Evolutionary conservation across 2,329 filamentous ascomycete genomes (phyloP).

Genomic region (Penicillium freii): DNA sequence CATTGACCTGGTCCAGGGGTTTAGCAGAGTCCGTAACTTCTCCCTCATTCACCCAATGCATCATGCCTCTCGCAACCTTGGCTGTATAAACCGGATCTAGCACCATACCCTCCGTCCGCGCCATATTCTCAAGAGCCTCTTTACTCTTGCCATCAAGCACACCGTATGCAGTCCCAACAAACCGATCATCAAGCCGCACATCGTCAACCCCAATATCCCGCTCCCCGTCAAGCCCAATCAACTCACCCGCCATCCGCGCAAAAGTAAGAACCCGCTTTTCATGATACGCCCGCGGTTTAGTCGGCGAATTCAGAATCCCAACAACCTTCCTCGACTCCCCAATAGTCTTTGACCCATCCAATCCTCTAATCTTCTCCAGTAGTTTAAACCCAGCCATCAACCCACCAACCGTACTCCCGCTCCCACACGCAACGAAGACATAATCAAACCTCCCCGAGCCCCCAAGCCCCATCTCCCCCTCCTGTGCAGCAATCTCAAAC

Average conservation of each 20-base stretch:
- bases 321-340: constrained; percentile 26
- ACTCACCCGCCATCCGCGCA: constrained; percentile 25
- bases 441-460: constrained; percentile 32
- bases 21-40: constrained; percentile 18
- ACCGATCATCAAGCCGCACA: constrained; percentile 34
- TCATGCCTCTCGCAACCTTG: constrained; percentile 33
- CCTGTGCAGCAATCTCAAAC: constrained; percentile 34
- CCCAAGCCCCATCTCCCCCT: constrained; percentile 16
- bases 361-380: constrained; percentile 23
- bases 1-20: constrained; percentile 26
- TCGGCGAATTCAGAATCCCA: constrained; percentile 36
- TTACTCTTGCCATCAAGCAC: constrained; percentile 30
- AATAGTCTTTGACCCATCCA: neutral
- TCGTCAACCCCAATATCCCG: constrained; percentile 30
- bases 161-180: constrained; percentile 34
- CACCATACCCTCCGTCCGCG: constrained; percentile 29
- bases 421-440: constrained; percentile 39
- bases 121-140: constrained; percentile 25
- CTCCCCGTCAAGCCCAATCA: constrained; percentile 32
- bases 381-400: constrained; percentile 37
- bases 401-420: constrained; percentile 37
- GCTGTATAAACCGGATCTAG: constrained; percentile 39
- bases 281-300: constrained; percentile 30
- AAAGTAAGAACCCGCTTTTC: constrained; percentile 32
- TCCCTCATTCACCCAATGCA: constrained; percentile 25